A percentile compares a stretch with the other conserved stretches of the same genome.
Evolutionary conservation across 2,329 filamentous ascomycete genomes (phyloP).

Genomic region (Sporothrix mexicana): DNA sequence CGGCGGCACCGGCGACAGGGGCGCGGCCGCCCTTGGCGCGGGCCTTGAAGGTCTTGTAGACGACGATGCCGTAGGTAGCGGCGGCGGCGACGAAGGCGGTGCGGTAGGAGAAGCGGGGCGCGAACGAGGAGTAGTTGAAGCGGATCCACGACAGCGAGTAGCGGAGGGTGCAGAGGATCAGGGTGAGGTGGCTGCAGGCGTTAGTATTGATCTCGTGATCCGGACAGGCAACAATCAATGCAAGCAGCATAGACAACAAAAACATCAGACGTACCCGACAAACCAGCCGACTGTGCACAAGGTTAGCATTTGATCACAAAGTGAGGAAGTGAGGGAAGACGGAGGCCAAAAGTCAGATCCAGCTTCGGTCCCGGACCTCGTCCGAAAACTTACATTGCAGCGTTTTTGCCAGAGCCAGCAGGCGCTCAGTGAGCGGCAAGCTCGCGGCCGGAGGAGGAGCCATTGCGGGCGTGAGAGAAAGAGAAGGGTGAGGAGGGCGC

Average conservation of each 20-base stretch:
- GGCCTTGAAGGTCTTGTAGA: slow-evolving; percentile 84
- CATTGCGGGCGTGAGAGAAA: slow-evolving; percentile 52
- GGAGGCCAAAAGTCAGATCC: slow-evolving; percentile 39
- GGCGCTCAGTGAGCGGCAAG: slow-evolving; percentile 74
- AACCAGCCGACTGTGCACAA: slow-evolving; percentile 73
- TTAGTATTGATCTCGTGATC: neutral
- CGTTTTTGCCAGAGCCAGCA: slow-evolving; percentile 81
- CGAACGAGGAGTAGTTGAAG: slow-evolving; percentile 81
- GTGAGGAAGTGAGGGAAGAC: slow-evolving; percentile 23
- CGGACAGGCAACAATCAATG: neutral
- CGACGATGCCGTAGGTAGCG: slow-evolving; percentile 94
- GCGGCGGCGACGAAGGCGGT: slow-evolving; percentile 88
- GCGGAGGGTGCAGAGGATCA: slow-evolving; percentile 81
- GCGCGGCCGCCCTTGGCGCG: slow-evolving; percentile 69
- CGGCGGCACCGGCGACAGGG: slow-evolving; percentile 57
- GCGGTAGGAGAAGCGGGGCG: slow-evolving; percentile 86
- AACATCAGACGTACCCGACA: slow-evolving; percentile 65
- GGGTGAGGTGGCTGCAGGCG: slow-evolving; percentile 75
- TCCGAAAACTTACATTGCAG: slow-evolving; percentile 75
- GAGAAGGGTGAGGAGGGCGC: neutral
- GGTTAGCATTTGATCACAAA: slow-evolving; percentile 35
- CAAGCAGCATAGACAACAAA: neutral
- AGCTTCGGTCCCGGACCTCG: slow-evolving; percentile 31
- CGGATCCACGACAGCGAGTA: slow-evolving; percentile 86
- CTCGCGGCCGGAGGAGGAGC: slow-evolving; percentile 74